Evolutionary conservation across 179 eudicot genomes (phyloP).

Genomic region (Patellifolia procumbens): DNA sequence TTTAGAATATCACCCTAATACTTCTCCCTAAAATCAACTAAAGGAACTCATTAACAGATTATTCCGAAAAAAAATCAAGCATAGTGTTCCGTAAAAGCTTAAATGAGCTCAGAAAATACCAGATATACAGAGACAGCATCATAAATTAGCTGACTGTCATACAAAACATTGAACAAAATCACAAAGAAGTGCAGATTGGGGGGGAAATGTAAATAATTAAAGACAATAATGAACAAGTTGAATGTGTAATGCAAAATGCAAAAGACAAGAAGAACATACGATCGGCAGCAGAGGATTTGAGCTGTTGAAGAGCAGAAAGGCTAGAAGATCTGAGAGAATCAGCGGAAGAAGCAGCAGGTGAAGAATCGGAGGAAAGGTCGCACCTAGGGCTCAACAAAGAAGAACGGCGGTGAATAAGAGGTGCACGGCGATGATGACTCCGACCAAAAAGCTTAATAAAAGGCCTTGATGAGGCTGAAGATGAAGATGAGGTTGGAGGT

Average conservation of each 20-base stretch:
- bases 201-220: too few relatives aligned
- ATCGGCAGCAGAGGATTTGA: constrained; percentile 89
- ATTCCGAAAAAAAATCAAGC: background rate
- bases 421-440: constrained; percentile 16
- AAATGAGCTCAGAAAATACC: background rate
- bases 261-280: constrained; percentile 43
- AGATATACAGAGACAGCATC: too few relatives aligned
- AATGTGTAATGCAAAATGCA: too few relatives aligned
- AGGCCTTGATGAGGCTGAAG: too few relatives aligned
- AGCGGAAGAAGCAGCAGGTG: constrained; percentile 8
- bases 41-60: too few relatives aligned
- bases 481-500: constrained; percentile 25
- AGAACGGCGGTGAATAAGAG: constrained; percentile 26
- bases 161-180: background rate
- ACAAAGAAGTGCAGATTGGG: background rate
- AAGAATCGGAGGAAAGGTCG: constrained; percentile 38
- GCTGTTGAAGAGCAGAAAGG: constrained; percentile 79
- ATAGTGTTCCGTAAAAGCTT: background rate
- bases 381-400: constrained; percentile 37
- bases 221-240: too few relatives aligned
- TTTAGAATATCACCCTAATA: too few relatives aligned
- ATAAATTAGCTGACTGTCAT: background rate
- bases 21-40: too few relatives aligned
- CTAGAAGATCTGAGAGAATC: constrained; percentile 52
- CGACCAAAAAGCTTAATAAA: too few relatives aligned